Percentiles rank a stretch among this genome's conserved stretches.
Conservation (phyloP, 1,284 basidiomycete genomes). For the Melampsora americana region DNA sequence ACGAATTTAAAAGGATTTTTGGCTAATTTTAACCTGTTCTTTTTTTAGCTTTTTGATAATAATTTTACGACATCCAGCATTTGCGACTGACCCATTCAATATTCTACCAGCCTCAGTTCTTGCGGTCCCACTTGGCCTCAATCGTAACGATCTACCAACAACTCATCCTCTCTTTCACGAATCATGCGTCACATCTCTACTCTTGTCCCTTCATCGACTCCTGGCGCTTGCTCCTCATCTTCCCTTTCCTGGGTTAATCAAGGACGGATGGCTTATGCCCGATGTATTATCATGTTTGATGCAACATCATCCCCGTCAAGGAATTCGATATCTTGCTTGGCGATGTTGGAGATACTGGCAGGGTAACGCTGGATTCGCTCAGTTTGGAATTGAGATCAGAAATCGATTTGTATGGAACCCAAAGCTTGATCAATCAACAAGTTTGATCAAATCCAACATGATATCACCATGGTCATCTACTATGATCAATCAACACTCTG, state of each 20-base stretch:
- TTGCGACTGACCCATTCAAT: conserved; percentile 35
- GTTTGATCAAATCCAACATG: conserved; percentile 18
- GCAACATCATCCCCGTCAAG: conserved; percentile 36
- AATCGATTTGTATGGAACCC: conserved; percentile 32
- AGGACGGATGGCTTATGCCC: conserved; percentile 28
- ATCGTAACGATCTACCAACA: neutral
- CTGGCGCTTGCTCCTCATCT: conserved; percentile 40
- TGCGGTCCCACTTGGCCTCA: neutral
- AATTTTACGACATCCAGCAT: conserved; percentile 40
- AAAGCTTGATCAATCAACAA: neutral
- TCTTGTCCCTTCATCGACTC: conserved; percentile 25
- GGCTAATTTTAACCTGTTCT: neutral
- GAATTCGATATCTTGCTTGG: conserved; percentile 41
- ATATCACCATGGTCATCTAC: conserved; percentile 20
- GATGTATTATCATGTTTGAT: conserved; percentile 17
- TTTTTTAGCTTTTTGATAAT: conserved; percentile 23
- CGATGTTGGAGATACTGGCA: conserved; percentile 42
- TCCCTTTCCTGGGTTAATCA: conserved; percentile 38
- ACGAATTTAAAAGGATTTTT: no score
- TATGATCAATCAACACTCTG: neutral
- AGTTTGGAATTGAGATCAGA: conserved; percentile 13
- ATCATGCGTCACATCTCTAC: conserved; percentile 1
- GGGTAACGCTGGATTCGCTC: conserved; percentile 19
- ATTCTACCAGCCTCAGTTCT: conserved; percentile 12
- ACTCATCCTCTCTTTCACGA: conserved; percentile 29